Evolutionary conservation across 805 yeast genomes (phyloP).

Genomic region (Saccharomycopsis olivae): DNA sequence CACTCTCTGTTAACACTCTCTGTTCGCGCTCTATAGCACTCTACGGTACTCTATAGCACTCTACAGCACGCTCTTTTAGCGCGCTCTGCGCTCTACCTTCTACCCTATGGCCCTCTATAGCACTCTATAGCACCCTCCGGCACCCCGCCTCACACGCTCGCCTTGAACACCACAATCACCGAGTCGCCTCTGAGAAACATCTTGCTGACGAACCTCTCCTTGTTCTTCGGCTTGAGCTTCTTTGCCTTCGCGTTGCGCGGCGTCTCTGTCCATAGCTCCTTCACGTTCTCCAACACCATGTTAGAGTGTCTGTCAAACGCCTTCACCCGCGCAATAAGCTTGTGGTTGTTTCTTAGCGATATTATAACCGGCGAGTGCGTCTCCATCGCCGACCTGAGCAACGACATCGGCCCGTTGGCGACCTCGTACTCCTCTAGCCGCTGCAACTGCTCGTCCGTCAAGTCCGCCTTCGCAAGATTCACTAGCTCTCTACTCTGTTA

Average conservation of each 20-base stretch:
- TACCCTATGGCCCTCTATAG: too few species aligned
- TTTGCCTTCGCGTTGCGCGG: conserved; percentile 53
- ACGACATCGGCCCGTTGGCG: conserved; percentile 80
- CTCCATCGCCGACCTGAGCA: conserved; percentile 74
- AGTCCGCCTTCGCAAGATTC: conserved; percentile 69
- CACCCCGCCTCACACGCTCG: too few species aligned
- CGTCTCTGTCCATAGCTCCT: conserved; percentile 57
- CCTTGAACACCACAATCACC: conserved; percentile 69
- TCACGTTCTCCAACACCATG: conserved; percentile 84
- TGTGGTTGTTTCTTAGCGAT: conserved; percentile 88
- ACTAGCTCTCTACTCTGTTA: conserved; percentile 58
- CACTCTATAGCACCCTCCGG: too few species aligned
- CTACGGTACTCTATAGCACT: too few species aligned
- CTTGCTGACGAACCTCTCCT: conserved; percentile 77
- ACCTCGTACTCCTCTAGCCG: conserved; percentile 85
- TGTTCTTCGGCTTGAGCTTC: conserved; percentile 51
- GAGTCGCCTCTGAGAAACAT: conserved; percentile 94
- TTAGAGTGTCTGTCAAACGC: conserved; percentile 97
- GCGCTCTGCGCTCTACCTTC: too few species aligned
- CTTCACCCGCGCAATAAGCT: conserved; percentile 77
- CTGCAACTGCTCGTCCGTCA: conserved; percentile 68
- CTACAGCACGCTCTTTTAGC: too few species aligned
- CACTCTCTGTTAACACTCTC: too few species aligned
- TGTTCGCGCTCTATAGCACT: too few species aligned
- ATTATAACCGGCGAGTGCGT: conserved; percentile 70